Conservation (phyloP, 2,329 filamentous ascomycete genomes). For the Aureobasidium sp. region DNA sequence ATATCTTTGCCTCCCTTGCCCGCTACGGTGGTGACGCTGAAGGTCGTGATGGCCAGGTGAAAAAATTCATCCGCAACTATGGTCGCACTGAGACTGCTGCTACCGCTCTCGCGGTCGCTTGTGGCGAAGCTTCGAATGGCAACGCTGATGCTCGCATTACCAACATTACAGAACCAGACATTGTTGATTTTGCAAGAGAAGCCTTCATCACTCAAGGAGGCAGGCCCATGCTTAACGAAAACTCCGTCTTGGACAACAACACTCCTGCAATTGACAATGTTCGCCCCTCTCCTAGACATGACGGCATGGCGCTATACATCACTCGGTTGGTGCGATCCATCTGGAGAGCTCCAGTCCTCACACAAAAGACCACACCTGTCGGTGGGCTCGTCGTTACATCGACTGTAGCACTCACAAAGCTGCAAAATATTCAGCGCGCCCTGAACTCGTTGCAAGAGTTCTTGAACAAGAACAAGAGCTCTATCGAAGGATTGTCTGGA, state of each 20-base stretch:
- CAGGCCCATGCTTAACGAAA: slow-evolving; percentile 76
- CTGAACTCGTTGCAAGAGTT: slow-evolving; percentile 74
- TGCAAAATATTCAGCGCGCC: slow-evolving; percentile 71
- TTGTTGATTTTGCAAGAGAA: slow-evolving; percentile 75
- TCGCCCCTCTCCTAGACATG: slow-evolving; percentile 78
- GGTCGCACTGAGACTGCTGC: slow-evolving; percentile 84
- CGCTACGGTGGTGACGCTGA: slow-evolving; percentile 68
- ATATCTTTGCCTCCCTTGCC: slow-evolving; percentile 81
- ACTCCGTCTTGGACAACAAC: slow-evolving; percentile 53
- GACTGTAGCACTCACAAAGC: slow-evolving; percentile 58
- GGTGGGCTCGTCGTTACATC: slow-evolving; percentile 59
- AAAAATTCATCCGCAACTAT: slow-evolving; percentile 77
- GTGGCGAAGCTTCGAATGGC: slow-evolving; percentile 81
- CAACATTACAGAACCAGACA: slow-evolving; percentile 69
- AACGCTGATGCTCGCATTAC: slow-evolving; percentile 63
- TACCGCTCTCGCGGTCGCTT: slow-evolving; percentile 87
- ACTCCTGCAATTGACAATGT: slow-evolving; percentile 73
- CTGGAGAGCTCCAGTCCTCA: slow-evolving; percentile 75
- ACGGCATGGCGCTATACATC: slow-evolving; percentile 81
- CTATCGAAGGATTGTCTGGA: slow-evolving; percentile 90
- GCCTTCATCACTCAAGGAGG: slow-evolving; percentile 91
- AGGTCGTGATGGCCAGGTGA: slow-evolving; percentile 71
- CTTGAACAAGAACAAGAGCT: slow-evolving; percentile 75
- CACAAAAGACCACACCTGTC: slow-evolving; percentile 45
- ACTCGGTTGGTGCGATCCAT: slow-evolving; percentile 79